A percentile compares a stretch with the other conserved stretches of the same genome.
Evolutionary conservation across 441 rosid genomes (phyloP).

Genomic region (Euphorbia neoarborescens): DNA sequence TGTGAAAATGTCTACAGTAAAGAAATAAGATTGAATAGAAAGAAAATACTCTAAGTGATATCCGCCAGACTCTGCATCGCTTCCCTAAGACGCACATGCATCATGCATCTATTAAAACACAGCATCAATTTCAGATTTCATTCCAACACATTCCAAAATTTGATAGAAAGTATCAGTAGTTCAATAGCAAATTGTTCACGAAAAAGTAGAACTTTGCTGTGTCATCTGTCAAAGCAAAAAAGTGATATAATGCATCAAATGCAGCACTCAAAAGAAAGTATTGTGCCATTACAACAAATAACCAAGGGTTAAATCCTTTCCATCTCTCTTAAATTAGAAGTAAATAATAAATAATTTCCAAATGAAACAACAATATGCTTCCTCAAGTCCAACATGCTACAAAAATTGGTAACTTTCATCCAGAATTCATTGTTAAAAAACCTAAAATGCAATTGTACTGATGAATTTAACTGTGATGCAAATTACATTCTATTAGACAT

Average conservation of each 20-base stretch:
- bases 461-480: constrained; percentile 10
- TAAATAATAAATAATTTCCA: neutral
- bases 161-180: neutral
- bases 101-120: neutral
- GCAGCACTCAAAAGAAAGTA: neutral
- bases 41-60: neutral
- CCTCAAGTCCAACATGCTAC: neutral
- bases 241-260: neutral
- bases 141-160: neutral
- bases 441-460: neutral
- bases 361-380: neutral
- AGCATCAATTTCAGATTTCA: neutral
- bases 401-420: neutral
- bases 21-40: neutral
- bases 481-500: constrained; percentile 11
- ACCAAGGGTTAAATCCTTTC: neutral
- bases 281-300: neutral
- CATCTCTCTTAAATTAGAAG: neutral
- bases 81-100: neutral
- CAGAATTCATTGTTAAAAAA: neutral
- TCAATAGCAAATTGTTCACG: neutral
- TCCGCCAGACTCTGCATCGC: neutral
- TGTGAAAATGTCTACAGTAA: neutral
- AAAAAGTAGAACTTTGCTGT: neutral
- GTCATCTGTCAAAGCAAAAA: neutral